Percentiles rank a stretch among this genome's conserved stretches.
These are phyloP conservation scores for Zalaria sp. DNA, from an alignment of 2,329 filamentous ascomycete species.

Conservation along the genomic window DNA sequence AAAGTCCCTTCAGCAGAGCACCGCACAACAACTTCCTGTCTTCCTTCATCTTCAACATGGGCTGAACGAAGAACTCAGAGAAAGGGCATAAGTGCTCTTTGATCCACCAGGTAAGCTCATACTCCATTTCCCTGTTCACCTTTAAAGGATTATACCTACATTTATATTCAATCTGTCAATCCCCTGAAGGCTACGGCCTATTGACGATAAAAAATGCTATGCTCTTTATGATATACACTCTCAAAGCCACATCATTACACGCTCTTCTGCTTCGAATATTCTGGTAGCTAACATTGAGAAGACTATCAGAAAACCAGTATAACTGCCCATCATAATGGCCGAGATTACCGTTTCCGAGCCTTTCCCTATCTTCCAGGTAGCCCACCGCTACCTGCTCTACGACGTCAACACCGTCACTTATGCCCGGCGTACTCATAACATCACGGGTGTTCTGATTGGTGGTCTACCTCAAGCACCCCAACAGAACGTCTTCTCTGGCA, in stretches of 20 bases:
- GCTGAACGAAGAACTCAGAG: too few relatives aligned
- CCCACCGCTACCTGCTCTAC: constrained; percentile 76
- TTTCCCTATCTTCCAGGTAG: constrained; percentile 68
- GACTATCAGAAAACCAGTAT: not conserved
- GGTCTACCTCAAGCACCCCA: constrained; percentile 85
- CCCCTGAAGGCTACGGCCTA: constrained; percentile 49
- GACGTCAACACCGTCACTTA: constrained; percentile 67
- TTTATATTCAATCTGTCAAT: constrained; percentile 61
- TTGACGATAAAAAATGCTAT: constrained; percentile 40
- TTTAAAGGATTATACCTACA: constrained; percentile 42
- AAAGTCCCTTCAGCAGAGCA: too few relatives aligned
- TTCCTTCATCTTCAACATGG: too few relatives aligned
- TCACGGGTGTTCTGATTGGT: constrained; percentile 75
- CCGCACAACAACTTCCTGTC: too few relatives aligned
- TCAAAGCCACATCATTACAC: not conserved
- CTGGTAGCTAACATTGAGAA: not conserved
- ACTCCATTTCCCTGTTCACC: not conserved
- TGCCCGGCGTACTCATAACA: constrained; percentile 65
- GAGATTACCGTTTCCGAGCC: constrained; percentile 32
- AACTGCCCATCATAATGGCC: constrained; percentile 14
- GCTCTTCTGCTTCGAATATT: not conserved
- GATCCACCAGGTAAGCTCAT: constrained; percentile 1
- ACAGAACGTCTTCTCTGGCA: constrained; percentile 83
- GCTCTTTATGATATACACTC: constrained; percentile 20
- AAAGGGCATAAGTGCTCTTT: too few relatives aligned